Percentiles rank a stretch among this genome's conserved stretches.
These are phyloP conservation scores for Phialocephala subalpina DNA, from an alignment of 2,329 filamentous ascomycete genomes.

Conservation along the genomic window DNA sequence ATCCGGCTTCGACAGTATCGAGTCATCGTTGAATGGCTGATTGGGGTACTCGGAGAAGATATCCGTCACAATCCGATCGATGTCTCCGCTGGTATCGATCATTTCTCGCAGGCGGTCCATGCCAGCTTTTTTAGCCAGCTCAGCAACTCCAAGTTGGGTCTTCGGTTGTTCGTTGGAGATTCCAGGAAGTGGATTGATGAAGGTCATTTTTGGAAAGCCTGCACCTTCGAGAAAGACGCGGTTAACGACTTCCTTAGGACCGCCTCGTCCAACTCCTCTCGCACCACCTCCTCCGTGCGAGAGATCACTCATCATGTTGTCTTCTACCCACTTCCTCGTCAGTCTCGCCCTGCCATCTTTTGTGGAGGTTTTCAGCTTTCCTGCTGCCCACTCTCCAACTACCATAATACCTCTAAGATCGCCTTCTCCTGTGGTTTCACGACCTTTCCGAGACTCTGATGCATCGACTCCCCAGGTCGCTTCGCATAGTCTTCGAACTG, in stretches of 20 bases:
- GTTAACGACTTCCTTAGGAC: slow-evolving; percentile 76
- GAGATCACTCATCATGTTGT: slow-evolving; percentile 72
- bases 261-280: slow-evolving; percentile 75
- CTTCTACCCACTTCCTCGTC: slow-evolving; percentile 80
- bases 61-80: slow-evolving; percentile 80
- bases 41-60: slow-evolving; percentile 87
- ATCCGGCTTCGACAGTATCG: slow-evolving; percentile 86
- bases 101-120: slow-evolving; percentile 78
- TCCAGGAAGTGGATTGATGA: slow-evolving; percentile 39
- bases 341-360: slow-evolving; percentile 56
- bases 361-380: slow-evolving; percentile 65
- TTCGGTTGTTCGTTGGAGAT: slow-evolving; percentile 50
- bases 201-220: slow-evolving; percentile 62
- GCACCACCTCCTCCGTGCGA: slow-evolving; percentile 75
- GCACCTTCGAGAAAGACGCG: slow-evolving; percentile 83
- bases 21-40: slow-evolving; percentile 92
- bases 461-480: slow-evolving; percentile 82
- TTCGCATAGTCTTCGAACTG: slow-evolving; percentile 84
- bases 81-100: slow-evolving; percentile 80
- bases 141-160: slow-evolving; percentile 72
- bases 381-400: slow-evolving; percentile 85
- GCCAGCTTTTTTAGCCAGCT: slow-evolving; percentile 74
- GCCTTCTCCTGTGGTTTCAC: slow-evolving; percentile 72
- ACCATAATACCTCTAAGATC: slow-evolving; percentile 87
- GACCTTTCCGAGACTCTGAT: slow-evolving; percentile 73